A percentile compares a stretch with the other conserved stretches of the same genome.
Conservation (phyloP, 139 green algal genomes). For the Coelastrella sp. region DNA sequence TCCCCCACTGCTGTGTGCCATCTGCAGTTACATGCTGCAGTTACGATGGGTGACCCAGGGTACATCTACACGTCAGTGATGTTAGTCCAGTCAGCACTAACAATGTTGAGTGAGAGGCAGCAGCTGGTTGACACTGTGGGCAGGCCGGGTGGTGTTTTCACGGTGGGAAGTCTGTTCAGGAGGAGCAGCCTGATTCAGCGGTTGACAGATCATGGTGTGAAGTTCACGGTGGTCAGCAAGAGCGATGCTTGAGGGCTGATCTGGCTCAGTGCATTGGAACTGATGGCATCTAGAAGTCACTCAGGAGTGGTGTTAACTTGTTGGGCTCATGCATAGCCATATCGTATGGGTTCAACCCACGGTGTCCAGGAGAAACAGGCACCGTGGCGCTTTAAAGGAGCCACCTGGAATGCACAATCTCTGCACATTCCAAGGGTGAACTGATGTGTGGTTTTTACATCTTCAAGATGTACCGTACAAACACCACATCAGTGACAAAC, state of each 20-base stretch:
- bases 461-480: too few relatives aligned
- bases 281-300: background rate
- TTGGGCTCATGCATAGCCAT: too few relatives aligned
- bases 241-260: background rate
- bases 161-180: slow-evolving; percentile 35
- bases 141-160: slow-evolving; percentile 32
- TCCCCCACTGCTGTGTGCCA: background rate
- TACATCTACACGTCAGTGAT: slow-evolving; percentile 76
- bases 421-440: too few relatives aligned
- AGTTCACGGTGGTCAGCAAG: slow-evolving; percentile 24
- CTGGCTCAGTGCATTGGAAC: background rate
- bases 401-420: too few relatives aligned
- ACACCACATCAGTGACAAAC: too few relatives aligned
- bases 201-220: slow-evolving; percentile 31
- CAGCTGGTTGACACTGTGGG: slow-evolving; percentile 22
- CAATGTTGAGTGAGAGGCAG: slow-evolving; percentile 65
- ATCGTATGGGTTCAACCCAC: too few relatives aligned
- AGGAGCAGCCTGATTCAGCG: slow-evolving; percentile 35
- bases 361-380: too few relatives aligned
- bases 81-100: slow-evolving; percentile 64
- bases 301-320: too few relatives aligned
- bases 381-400: too few relatives aligned
- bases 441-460: too few relatives aligned
- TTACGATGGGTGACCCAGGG: slow-evolving; percentile 71
- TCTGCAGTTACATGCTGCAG: slow-evolving; percentile 41